These are phyloP conservation scores for Nigrospora sphaerica DNA, from an alignment of 2,329 filamentous ascomycete species.

Conservation along the genomic window DNA sequence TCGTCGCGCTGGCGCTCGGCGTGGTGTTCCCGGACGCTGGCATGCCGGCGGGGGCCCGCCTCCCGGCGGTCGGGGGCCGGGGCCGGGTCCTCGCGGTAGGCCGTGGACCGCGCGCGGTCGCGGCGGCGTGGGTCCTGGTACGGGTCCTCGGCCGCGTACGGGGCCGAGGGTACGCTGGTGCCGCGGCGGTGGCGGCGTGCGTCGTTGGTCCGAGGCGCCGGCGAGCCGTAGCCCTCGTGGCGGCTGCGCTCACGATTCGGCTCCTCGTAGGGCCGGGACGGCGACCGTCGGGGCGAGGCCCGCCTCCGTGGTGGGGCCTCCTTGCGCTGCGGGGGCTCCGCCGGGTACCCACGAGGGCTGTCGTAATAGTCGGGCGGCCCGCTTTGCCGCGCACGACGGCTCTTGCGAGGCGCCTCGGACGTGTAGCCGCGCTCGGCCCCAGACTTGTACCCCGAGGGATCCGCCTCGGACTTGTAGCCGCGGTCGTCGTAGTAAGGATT, in stretches of 20 bases:
- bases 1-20: neutral
- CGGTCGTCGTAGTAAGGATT: neutral
- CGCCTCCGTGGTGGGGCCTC: neutral
- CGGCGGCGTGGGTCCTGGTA: neutral
- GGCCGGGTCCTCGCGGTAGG: neutral
- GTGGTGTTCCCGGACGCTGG: neutral
- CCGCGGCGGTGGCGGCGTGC: neutral
- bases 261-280: neutral
- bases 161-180: neutral
- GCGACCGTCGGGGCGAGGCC: neutral
- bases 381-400: neutral
- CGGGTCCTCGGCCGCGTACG: neutral
- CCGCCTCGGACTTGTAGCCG: neutral
- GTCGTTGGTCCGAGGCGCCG: neutral
- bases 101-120: neutral
- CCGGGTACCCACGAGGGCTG: neutral
- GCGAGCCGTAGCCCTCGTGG: neutral
- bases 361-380: neutral
- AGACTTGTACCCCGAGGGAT: neutral
- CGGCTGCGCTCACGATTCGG: neutral
- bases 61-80: neutral
- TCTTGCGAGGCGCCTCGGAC: neutral
- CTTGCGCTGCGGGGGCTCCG: neutral
- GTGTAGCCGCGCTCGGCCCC: neutral
- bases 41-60: neutral